Percentiles rank a stretch among this genome's conserved stretches.
Conservation (phyloP, 352 stramenopile species). For the Phytophthora megakarya region DNA sequence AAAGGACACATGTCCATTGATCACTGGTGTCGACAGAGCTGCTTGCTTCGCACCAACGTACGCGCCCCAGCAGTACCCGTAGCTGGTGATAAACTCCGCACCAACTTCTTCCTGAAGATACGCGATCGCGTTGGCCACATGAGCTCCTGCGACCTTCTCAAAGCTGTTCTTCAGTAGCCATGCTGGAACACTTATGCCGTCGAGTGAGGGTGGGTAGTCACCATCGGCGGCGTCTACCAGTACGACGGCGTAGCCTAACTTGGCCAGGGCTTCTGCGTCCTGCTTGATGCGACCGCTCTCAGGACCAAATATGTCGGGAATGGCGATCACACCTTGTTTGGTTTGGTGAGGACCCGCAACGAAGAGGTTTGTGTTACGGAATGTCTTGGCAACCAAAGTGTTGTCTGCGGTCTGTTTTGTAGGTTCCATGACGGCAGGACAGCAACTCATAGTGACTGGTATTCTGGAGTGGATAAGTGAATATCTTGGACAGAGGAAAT, state of each 20-base stretch:
- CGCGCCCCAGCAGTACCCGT: constrained; percentile 49
- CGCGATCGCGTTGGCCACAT: constrained; percentile 30
- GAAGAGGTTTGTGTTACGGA: constrained; percentile 44
- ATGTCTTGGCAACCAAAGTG: constrained; percentile 30
- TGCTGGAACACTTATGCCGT: background rate
- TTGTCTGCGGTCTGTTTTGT: constrained; percentile 12
- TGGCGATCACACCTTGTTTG: constrained; percentile 41
- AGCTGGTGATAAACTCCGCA: constrained; percentile 34
- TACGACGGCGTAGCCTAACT: constrained; percentile 54
- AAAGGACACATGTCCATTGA: constrained; percentile 44
- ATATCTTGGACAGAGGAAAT: no score
- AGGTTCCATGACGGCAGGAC: constrained; percentile 39
- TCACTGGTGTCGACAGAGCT: constrained; percentile 3
- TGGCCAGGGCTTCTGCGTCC: constrained; percentile 49
- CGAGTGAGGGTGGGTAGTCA: constrained; percentile 29
- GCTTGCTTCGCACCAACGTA: constrained; percentile 29
- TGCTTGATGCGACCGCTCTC: constrained; percentile 59
- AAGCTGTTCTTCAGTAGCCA: constrained; percentile 32
- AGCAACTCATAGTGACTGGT: constrained; percentile 69
- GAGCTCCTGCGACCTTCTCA: constrained; percentile 3
- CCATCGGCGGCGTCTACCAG: constrained; percentile 48
- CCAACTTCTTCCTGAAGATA: constrained; percentile 33
- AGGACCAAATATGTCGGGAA: constrained; percentile 55
- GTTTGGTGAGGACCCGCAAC: constrained; percentile 31
- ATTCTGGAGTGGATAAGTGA: no score